Conservation (phyloP, 176 grass and related monocot species). For the Triticum monococcum region DNA sequence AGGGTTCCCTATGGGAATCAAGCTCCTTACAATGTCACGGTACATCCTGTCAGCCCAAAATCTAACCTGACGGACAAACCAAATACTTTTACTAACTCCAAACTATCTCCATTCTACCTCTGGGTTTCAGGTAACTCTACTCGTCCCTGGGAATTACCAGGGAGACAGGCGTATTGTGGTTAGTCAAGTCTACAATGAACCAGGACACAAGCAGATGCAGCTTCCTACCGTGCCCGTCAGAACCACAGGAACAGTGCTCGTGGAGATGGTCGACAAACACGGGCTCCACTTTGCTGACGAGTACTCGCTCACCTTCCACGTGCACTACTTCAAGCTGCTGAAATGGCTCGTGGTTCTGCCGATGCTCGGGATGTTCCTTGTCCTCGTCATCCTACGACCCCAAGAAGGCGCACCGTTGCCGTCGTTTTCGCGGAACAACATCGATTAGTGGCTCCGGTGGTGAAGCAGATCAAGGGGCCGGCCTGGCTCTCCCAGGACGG, state of each 20-base stretch:
- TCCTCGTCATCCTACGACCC: slow-evolving; percentile 82
- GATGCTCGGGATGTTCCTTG: slow-evolving; percentile 89
- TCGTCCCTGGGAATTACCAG: slow-evolving; percentile 96
- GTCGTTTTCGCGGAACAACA: slow-evolving; percentile 88
- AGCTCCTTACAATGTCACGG: slow-evolving; percentile 94
- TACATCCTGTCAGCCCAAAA: slow-evolving; percentile 34
- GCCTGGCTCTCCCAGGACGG: not conserved
- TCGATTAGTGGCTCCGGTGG: slow-evolving; percentile 47
- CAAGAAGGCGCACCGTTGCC: slow-evolving; percentile 87
- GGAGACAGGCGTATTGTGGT: slow-evolving; percentile 73
- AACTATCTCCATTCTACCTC: not conserved
- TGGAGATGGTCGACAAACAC: slow-evolving; percentile 95
- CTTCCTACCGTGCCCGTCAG: slow-evolving; percentile 96
- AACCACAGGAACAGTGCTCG: slow-evolving; percentile 74
- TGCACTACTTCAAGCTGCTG: slow-evolving; percentile 92
- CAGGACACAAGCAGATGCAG: slow-evolving; percentile 75
- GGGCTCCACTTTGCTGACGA: slow-evolving; percentile 91
- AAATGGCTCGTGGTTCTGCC: slow-evolving; percentile 94
- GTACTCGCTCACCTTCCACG: slow-evolving; percentile 94
- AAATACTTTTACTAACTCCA: slow-evolving; percentile 23
- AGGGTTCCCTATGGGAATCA: slow-evolving; percentile 76
- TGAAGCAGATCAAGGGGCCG: not conserved
- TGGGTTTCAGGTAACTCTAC: slow-evolving; percentile 74
- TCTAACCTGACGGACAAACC: not conserved
- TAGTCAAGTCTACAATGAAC: slow-evolving; percentile 56